Base-by-base conservation (phyloP, 192 early-diverging fungal genomes). In the Backusella westeae region DNA sequence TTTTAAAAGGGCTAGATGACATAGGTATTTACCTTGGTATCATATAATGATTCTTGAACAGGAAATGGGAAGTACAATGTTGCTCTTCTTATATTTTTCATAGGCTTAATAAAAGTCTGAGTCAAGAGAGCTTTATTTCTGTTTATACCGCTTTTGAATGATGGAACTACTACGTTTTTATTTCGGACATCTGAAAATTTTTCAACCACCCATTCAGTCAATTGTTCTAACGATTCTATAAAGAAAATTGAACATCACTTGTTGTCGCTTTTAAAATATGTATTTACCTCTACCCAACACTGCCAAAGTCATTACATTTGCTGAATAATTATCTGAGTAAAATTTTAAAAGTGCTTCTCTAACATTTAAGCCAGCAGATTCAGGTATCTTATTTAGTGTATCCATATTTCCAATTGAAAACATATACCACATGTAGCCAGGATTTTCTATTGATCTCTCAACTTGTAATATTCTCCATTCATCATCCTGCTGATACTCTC, bases 391-490 rank as follows among this genome's bases (percentile, higher is more conserved):
- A 49, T 83, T 82, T 4, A 98, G 85, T 1, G 97, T 96, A n/a
- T 89, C 84, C 69, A 93, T 77, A 82, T 94, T 96, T n/a, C 97
- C 97, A 0, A 94, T 95, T 19, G 91, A 92, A 86, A 97, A 98
- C 70, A 92, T 89, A 76, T 82, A 85, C 79, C 89, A 95, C 2
- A 95, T 96, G 78, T 97, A 93, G 1, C 75, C 67, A 1, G 87
- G 88, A 70, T 87, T 88, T 0, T 84, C 88, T 12, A 97, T 80
- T 74, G 87, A 83, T 77, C 93, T 95, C 46, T 91, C 88, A 14
- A 98, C 72, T 83, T 97, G 94, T 80, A 87, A 89, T 49, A 93
- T 86, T 23, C 95, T 88, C 90, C 95, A 94, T 38, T 71, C 72
- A 81, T 98, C 96, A 63, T 79, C 83, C 74, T 96, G 95, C 2